A percentile compares a stretch with the other conserved stretches of the same genome.
Evolutionary conservation across 805 yeast genomes (phyloP).

Genomic region (Saccharomycopsis babjevae): DNA sequence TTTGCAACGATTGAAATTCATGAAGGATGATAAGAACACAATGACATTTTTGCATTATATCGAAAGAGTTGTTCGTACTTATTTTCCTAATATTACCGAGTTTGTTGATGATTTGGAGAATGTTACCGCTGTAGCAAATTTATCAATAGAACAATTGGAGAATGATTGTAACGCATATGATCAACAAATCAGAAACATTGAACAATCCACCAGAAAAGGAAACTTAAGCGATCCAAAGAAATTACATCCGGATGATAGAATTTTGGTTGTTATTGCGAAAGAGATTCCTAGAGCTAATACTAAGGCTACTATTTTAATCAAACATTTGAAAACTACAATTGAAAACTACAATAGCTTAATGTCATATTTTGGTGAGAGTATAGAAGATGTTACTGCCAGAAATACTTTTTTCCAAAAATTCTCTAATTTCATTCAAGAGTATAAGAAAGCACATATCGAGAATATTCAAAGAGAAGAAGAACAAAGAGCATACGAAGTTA

Average conservation of each 20-base stretch:
- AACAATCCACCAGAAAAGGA: slow-evolving; percentile 48
- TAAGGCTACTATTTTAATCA: slow-evolving; percentile 39
- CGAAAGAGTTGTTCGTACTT: slow-evolving; percentile 53
- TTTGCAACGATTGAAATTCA: slow-evolving; percentile 56
- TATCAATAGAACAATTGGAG: slow-evolving; percentile 53
- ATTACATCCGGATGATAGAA: slow-evolving; percentile 58
- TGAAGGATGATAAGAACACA: slow-evolving; percentile 60
- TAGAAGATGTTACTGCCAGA: slow-evolving; percentile 39
- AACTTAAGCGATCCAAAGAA: slow-evolving; percentile 50
- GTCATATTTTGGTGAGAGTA: slow-evolving; percentile 66
- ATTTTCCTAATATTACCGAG: slow-evolving; percentile 52
- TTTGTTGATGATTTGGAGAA: slow-evolving; percentile 52
- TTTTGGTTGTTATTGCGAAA: slow-evolving; percentile 44
- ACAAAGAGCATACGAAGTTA: slow-evolving; percentile 49
- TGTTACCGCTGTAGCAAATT: slow-evolving; percentile 44
- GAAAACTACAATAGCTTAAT: slow-evolving; percentile 47
- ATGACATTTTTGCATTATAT: slow-evolving; percentile 67
- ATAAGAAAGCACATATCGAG: slow-evolving; percentile 54
- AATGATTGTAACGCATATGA: slow-evolving; percentile 48
- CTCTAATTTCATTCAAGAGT: slow-evolving; percentile 47
- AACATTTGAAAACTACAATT: slow-evolving; percentile 41
- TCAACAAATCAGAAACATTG: slow-evolving; percentile 40
- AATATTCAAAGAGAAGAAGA: slow-evolving; percentile 63
- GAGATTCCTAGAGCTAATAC: slow-evolving; percentile 45
- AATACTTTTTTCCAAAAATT: slow-evolving; percentile 56